These are phyloP conservation scores for Nakaseomyces sp. DNA, from an alignment of 1,139 yeast genomes.

Conservation along the genomic window DNA sequence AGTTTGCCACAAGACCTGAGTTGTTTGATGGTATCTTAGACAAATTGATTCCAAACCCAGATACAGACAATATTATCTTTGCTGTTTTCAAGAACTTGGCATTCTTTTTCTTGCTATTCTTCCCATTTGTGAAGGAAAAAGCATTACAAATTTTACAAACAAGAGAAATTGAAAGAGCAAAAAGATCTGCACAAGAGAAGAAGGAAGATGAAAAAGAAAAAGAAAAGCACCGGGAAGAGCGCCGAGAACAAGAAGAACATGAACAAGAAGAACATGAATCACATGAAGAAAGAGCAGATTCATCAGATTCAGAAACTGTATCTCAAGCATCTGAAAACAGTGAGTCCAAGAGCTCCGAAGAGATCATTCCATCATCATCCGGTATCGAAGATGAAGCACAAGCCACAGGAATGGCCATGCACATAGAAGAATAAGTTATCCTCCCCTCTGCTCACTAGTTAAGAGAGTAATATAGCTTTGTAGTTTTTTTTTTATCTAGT, in stretches of 20 bases:
- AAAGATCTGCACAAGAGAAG: neutral
- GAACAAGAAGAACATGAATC: too few species aligned
- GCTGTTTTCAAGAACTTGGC: conserved; percentile 18
- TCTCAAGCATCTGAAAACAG: too few species aligned
- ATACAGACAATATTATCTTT: conserved; percentile 14
- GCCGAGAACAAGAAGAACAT: too few species aligned
- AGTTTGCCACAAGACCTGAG: conserved; percentile 9
- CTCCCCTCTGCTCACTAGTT: neutral
- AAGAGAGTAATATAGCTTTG: too few species aligned
- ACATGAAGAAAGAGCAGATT: too few species aligned
- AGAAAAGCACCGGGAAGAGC: neutral
- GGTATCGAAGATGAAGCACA: neutral
- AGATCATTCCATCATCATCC: neutral
- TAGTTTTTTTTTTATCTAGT: too few species aligned
- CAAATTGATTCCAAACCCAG: conserved; percentile 22
- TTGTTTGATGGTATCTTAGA: conserved; percentile 13
- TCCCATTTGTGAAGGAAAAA: conserved; percentile 18
- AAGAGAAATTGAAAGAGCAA: neutral
- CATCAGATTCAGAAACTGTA: too few species aligned
- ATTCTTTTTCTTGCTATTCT: conserved; percentile 18
- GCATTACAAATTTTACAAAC: neutral
- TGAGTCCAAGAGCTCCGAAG: neutral
- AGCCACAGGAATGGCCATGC: neutral
- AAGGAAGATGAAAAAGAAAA: neutral
- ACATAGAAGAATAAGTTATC: neutral